Evolutionary conservation across 768 basidiomycete genomes (phyloP).

Genomic region (Lactarius indigo): DNA sequence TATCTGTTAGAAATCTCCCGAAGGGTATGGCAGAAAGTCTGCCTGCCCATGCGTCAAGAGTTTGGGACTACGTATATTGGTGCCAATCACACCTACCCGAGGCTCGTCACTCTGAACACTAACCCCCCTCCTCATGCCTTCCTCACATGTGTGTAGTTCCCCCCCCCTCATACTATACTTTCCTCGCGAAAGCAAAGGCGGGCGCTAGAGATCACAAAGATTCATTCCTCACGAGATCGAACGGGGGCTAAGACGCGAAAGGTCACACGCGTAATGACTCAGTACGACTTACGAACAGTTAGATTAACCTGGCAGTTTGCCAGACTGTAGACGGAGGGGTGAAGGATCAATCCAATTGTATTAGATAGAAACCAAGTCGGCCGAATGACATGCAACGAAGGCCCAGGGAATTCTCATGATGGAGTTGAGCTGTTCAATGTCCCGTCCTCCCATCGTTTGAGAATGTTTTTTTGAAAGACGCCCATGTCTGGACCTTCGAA

Average conservation of each 20-base stretch:
- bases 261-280: not conserved
- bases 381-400: not conserved
- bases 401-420: not conserved
- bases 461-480: constrained; percentile 67
- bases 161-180: not conserved
- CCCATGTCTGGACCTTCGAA: constrained; percentile 81
- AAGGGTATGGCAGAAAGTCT: not conserved
- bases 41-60: not conserved
- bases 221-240: not conserved
- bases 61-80: not conserved
- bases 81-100: not conserved
- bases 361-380: not conserved
- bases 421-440: constrained; percentile 39
- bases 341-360: not conserved
- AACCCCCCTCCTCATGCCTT: not conserved
- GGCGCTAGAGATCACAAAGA: not conserved
- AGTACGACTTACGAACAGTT: not conserved
- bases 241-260: not conserved
- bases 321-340: not conserved
- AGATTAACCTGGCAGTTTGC: not conserved
- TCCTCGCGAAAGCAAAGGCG: not conserved
- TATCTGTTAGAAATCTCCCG: not conserved
- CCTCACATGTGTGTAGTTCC: not conserved
- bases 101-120: not conserved
- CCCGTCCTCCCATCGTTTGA: constrained; percentile 83